Evolutionary conservation across 73 alveolate species (phyloP).

Genomic region (Paramecium biaurelia): DNA sequence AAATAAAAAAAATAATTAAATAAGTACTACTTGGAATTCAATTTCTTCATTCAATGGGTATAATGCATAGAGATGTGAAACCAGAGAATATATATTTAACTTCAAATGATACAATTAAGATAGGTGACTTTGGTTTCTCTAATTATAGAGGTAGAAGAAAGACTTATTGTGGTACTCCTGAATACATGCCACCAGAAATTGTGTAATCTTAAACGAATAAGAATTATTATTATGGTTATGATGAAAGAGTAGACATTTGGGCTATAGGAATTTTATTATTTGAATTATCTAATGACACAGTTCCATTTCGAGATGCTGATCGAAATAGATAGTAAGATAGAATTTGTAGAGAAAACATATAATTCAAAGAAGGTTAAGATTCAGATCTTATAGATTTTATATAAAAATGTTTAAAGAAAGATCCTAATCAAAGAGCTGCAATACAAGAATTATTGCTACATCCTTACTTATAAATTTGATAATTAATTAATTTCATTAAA

Average conservation of each 20-base stretch:
- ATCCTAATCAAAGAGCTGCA: not conserved
- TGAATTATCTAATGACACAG: slow-evolving; percentile 69
- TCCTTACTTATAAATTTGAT: not conserved
- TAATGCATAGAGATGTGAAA: slow-evolving; percentile 11
- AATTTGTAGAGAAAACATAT: not conserved
- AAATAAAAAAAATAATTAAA: not conserved
- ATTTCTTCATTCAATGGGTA: not conserved
- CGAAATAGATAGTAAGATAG: not conserved
- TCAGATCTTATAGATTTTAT: not conserved
- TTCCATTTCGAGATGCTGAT: slow-evolving; percentile 64
- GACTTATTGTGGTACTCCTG: slow-evolving; percentile 2
- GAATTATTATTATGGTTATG: slow-evolving; percentile 58
- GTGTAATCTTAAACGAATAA: not conserved
- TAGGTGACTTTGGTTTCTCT: not conserved
- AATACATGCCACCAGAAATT: not conserved
- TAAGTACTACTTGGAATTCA: not conserved
- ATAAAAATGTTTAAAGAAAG: not conserved
- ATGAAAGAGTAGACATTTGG: slow-evolving; percentile 90
- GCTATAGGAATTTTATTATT: slow-evolving; percentile 82
- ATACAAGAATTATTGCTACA: not conserved
- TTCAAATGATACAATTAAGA: not conserved
- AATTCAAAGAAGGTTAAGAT: not conserved
- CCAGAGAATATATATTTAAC: not conserved
- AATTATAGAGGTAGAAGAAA: not conserved
- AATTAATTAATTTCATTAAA: not conserved